phyloP scores from a whole-genome alignment of 441 rosid species.

The Iberis amara region DNA sequence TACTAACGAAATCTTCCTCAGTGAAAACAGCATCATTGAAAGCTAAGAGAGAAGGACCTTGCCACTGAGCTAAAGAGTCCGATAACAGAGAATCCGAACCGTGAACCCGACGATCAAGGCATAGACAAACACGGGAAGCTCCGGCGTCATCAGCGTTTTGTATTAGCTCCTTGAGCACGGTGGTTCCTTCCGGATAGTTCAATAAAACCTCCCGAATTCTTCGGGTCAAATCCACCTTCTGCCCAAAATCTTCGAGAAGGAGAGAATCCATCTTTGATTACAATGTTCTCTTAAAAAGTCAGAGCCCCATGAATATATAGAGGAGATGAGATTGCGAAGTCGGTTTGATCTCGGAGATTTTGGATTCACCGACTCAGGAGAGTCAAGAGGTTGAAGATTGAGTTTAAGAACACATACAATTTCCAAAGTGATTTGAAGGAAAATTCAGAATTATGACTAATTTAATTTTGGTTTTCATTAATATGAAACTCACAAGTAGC shows the following conservation, averaged over 20 bases:
- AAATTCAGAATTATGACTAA: no score
- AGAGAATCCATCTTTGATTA: slow-evolving; percentile 42
- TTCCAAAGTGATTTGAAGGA: no score
- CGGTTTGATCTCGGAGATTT: slow-evolving; percentile 5
- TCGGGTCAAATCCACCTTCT: slow-evolving; percentile 95
- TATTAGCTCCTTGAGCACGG: slow-evolving; percentile 85
- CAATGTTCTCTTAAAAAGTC: not conserved
- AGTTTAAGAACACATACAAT: not conserved
- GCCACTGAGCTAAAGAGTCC: slow-evolving; percentile 70
- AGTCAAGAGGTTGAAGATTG: not conserved
- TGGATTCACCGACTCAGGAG: slow-evolving; percentile 19
- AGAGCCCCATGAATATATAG: slow-evolving; percentile 5
- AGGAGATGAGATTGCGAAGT: not conserved
- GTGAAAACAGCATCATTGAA: slow-evolving; percentile 82
- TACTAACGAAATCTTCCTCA: slow-evolving; percentile 86
- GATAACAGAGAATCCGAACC: slow-evolving; percentile 57
- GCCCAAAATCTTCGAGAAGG: slow-evolving; percentile 93
- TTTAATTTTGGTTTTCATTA: no score
- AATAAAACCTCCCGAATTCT: slow-evolving; percentile 90
- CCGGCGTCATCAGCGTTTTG: slow-evolving; percentile 99
- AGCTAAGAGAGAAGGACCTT: slow-evolving; percentile 82
- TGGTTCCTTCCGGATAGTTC: slow-evolving; percentile 95
- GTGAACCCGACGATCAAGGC: slow-evolving; percentile 79
- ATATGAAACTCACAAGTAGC: no score
- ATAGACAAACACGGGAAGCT: slow-evolving; percentile 72